These are phyloP conservation scores for Geosmithia flava DNA, from an alignment of 2,329 filamentous ascomycete species.

Conservation along the genomic window DNA sequence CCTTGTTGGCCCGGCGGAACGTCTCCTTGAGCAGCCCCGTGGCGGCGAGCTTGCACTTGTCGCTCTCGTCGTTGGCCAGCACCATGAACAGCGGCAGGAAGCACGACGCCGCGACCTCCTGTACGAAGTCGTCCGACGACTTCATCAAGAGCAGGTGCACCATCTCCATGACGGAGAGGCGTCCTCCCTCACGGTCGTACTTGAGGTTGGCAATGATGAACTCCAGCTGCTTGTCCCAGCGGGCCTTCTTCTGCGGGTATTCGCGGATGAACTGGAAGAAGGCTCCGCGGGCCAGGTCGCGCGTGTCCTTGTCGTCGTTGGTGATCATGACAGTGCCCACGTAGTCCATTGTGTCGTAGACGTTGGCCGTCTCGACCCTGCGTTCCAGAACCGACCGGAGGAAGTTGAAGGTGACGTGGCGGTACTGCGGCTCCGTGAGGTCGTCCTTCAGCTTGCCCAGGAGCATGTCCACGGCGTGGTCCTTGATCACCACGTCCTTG, in stretches of 20 bases:
- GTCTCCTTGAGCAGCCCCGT: conserved; percentile 68
- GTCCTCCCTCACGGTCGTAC: conserved; percentile 78
- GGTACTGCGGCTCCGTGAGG: conserved; percentile 81
- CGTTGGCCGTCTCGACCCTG: conserved; percentile 70
- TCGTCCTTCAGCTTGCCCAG: conserved; percentile 75
- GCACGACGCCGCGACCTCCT: conserved; percentile 68
- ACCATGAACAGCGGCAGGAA: conserved; percentile 81
- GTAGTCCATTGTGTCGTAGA: conserved; percentile 87
- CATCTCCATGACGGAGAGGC: conserved; percentile 87
- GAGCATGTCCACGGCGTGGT: conserved; percentile 71
- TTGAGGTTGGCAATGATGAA: conserved; percentile 87
- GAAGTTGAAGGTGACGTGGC: conserved; percentile 92
- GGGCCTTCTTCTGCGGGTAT: conserved; percentile 81
- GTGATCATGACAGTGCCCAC: conserved; percentile 90
- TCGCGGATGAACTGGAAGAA: conserved; percentile 93
- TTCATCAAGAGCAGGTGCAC: conserved; percentile 79
- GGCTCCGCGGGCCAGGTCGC: conserved; percentile 76
- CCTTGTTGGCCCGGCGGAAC: conserved; percentile 65
- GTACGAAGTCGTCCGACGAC: conserved; percentile 67
- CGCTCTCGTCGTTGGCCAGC: conserved; percentile 77
- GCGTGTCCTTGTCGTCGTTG: conserved; percentile 79
- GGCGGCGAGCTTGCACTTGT: conserved; percentile 74
- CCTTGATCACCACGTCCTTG: conserved; percentile 62
- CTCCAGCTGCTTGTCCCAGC: conserved; percentile 78
- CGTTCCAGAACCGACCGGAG: conserved; percentile 76